phyloP scores from a whole-genome alignment of 176 grass and related monocot species.

The Zoysia japonica region DNA sequence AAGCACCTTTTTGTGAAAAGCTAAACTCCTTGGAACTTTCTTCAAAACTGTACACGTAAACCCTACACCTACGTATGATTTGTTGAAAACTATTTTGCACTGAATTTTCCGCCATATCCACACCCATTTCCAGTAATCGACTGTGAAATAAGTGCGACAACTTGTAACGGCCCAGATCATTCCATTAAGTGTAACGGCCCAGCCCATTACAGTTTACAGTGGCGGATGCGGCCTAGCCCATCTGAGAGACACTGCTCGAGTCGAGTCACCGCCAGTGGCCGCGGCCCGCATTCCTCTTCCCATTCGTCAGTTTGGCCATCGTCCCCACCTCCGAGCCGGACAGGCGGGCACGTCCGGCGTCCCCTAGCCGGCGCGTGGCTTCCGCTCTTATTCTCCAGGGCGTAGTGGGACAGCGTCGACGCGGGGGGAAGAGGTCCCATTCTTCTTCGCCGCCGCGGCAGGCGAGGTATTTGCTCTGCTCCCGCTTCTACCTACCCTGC shows the following conservation, averaged over 20 bases:
- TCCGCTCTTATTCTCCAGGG: not conserved
- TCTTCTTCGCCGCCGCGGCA: not conserved
- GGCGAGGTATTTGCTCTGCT: slow-evolving; percentile 25
- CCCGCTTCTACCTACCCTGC: not conserved
- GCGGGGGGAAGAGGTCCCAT: not conserved
- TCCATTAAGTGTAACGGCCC: not conserved
- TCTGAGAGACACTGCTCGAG: not conserved
- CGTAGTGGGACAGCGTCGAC: not conserved
- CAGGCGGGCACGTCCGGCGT: not conserved
- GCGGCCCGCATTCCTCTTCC: not conserved
- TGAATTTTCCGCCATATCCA: too few relatives aligned
- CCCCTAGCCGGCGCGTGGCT: not conserved
- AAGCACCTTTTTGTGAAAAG: too few relatives aligned
- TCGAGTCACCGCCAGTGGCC: not conserved
- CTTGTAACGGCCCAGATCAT: not conserved
- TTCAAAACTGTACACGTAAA: too few relatives aligned
- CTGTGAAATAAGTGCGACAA: too few relatives aligned
- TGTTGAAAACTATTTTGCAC: too few relatives aligned
- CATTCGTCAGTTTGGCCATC: slow-evolving; percentile 3
- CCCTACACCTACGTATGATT: too few relatives aligned
- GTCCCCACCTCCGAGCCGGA: not conserved
- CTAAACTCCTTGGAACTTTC: too few relatives aligned
- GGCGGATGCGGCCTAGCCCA: not conserved
- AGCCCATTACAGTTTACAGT: not conserved
- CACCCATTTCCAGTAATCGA: too few relatives aligned